Evolutionary conservation across 768 basidiomycete species (phyloP).

Genomic region (Phanerochaete sordida): DNA sequence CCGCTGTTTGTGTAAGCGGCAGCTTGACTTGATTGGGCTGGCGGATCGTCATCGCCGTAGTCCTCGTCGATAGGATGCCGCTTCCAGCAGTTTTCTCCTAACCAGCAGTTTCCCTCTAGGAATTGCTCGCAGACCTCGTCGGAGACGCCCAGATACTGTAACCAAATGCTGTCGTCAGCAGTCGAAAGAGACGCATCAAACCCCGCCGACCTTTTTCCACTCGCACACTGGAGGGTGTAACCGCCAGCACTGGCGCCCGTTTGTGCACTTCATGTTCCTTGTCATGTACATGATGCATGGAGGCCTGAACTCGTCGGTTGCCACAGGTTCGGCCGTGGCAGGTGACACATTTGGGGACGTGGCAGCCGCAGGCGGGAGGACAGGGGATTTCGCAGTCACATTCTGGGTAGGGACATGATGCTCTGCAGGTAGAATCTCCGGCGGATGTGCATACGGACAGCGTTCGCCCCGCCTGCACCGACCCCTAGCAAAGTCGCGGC

Average conservation of each 20-base stretch:
- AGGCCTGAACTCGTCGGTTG: background rate
- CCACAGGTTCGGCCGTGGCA: background rate
- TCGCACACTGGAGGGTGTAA: slow-evolving; percentile 6
- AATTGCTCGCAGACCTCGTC: slow-evolving; percentile 1
- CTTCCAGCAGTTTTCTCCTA: slow-evolving; percentile 1
- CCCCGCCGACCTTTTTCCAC: background rate
- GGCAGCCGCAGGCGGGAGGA: background rate
- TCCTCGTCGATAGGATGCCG: background rate
- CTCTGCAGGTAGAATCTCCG: too few species aligned
- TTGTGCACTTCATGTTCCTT: background rate
- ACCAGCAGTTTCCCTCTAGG: background rate
- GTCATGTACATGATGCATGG: background rate
- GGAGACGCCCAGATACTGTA: background rate
- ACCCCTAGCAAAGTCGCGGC: background rate
- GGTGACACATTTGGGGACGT: background rate
- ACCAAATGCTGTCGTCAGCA: background rate
- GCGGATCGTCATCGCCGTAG: too few species aligned
- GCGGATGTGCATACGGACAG: background rate
- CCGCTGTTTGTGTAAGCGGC: too few species aligned
- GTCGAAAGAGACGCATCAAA: background rate
- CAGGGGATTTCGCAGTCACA: too few species aligned
- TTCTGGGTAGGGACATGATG: too few species aligned
- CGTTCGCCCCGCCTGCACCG: background rate
- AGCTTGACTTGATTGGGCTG: too few species aligned
- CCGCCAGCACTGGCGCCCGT: slow-evolving; percentile 5